Base-by-base conservation (phyloP, 345 rosid species). In the Citrus reticulata region DNA sequence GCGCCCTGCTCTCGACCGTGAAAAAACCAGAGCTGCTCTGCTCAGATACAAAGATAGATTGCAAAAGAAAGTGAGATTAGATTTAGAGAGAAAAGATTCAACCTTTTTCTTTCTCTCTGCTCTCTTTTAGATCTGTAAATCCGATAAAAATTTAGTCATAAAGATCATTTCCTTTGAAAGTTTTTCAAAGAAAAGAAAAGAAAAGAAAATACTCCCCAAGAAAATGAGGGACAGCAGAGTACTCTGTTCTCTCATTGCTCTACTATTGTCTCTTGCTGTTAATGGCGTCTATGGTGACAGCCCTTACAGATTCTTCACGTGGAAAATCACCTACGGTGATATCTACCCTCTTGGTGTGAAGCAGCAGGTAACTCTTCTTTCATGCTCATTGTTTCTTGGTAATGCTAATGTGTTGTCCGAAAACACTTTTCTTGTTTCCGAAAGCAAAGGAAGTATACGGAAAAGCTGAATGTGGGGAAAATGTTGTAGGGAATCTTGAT, bases 331-430 rank as follows among this genome's bases (percentile, higher is more conserved):
- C 34, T 91, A 95, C 61, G 98, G 98, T 20, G 86, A 93, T 76
- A 91, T 95, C 78, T 95, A 92, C 60, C 98, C 98, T 46, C 97
- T 95, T 46, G 98, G 98, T 6, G 94, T 92, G 78, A 93, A 89
- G 89, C 98, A 93, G 80, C 90, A 84, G 93, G 98, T 94, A 80
- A 25, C 16, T 42, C 9, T 4, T 32, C 9, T 11, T 27, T 27
- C 32, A 22, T 73, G 7, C 19, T 72, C 6, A n/a, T 3, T 10
- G 63, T 64, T 39, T n/a, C 66, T 62, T 9, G 34, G 34, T 11
- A 10, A 5, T 34, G 66, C 46, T 65, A 37, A 46, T 60, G 37
- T 51, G 7, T 69, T 67, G 37, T 27, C 19, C 59, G 29, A 40
- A 32, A 22, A 65, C 67, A 30, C 2, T 29, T 54, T 49, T 77